Evolutionary conservation across 176 grass and related monocot genomes (phyloP), one percentile per base, ranked within the genome.

Genomic region (Cymbopogon citratus): DNA sequence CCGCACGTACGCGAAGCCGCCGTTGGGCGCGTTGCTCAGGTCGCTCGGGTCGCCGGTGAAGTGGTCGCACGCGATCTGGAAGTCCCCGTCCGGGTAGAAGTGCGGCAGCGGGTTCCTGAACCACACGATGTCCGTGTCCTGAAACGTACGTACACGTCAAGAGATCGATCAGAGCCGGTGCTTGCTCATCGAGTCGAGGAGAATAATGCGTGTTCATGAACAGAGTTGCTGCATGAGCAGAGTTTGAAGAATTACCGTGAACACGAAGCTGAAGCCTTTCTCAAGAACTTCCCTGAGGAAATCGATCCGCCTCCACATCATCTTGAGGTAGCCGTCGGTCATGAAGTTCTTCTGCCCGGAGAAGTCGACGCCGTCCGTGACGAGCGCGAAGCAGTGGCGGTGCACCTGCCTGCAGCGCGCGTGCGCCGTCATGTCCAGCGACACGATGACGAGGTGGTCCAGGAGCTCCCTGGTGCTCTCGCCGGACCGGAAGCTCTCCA

Each of bases 201-300:
- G 15, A 18, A 18, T 1, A 56, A 56, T 56, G 19, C 51, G 19
- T 21, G 5, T 6, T 56, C 19, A 54, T 54, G 6, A 54, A 54
- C 51, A 54, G 19, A 16, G 16, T 46, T 15, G 41, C 41, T 44
- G 12, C 44, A 46, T 46, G 5, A 48, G 45, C 13, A 49, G 45
- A 48, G 15, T 49, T 5, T 13, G 48, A 19, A 19, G 51, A 56
- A 56, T 61, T 65, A 11, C 12, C 25, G 85, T 90, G 83, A 94
- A 97, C 39, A 97, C 69, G 83, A 97, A 94, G 86, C 66, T 94
- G 87, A 87, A 94, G 48, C 94, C 94, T 66, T 87, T 91, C 68
- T 92, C 82, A 0, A 97, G 87, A 35, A 97, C 87, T 9, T 61
- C 23, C 11, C 87, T 51, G 31, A 94, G 86, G 72, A 97, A 82